Evolutionary conservation across 441 rosid species (phyloP).

Genomic region (Mallotus repandus): DNA sequence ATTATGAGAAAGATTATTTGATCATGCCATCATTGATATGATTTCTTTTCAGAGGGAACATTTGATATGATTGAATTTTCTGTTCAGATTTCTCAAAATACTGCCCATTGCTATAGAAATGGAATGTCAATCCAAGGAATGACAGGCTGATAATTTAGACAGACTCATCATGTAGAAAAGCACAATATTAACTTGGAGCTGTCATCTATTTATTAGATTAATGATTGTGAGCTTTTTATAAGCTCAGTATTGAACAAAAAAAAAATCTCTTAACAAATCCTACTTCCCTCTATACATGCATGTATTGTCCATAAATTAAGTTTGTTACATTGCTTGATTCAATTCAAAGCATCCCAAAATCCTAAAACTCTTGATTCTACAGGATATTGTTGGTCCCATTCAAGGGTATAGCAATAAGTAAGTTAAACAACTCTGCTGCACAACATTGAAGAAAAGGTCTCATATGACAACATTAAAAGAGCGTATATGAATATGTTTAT

Average conservation of each 20-base stretch:
- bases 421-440: not conserved
- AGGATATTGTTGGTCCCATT: not conserved
- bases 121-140: constrained; percentile 27
- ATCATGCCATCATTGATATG: constrained; percentile 13
- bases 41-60: constrained; percentile 21
- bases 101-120: constrained; percentile 2
- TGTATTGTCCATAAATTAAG: not conserved
- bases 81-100: constrained; percentile 15
- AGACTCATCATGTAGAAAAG: constrained; percentile 12
- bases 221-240: not conserved
- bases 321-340: not conserved
- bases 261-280: constrained; percentile 1
- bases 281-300: not conserved
- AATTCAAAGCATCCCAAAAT: not conserved
- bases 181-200: constrained; percentile 19
- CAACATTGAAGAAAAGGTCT: constrained; percentile 8
- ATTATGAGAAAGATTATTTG: not conserved
- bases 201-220: constrained; percentile 20
- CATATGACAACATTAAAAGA: constrained; percentile 6
- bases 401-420: not conserved
- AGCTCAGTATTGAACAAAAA: not conserved
- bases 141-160: constrained; percentile 24
- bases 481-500: not conserved
- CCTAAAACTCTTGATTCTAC: not conserved
- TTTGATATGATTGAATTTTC: constrained; percentile 18